Percentiles rank a stretch among this genome's conserved stretches.
Conservation (phyloP, 2,329 filamentous ascomycete genomes). For the Exserohilum turcica region DNA sequence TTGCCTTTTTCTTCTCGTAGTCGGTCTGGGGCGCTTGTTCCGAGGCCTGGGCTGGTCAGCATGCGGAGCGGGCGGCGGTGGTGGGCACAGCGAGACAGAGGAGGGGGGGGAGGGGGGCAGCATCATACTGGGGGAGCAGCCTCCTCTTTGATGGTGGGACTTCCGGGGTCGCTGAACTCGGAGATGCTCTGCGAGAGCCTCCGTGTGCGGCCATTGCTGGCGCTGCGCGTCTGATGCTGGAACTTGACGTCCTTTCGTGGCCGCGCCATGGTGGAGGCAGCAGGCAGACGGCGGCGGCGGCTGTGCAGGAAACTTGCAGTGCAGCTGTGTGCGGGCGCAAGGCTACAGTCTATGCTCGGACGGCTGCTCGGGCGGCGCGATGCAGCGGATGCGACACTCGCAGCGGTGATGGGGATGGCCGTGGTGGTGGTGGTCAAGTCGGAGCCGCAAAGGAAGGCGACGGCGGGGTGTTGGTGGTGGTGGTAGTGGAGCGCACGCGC, state of each 20-base stretch:
- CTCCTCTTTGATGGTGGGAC: constrained; percentile 54
- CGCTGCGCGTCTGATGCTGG: constrained; percentile 53
- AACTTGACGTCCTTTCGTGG: constrained; percentile 66
- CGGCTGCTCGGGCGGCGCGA: too few relatives aligned
- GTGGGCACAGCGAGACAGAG: not conserved
- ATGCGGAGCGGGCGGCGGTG: not conserved
- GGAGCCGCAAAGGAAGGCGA: not conserved
- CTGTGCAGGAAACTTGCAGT: constrained; percentile 2
- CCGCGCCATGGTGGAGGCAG: constrained; percentile 34
- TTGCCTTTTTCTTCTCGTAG: constrained; percentile 98
- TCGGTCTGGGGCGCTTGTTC: constrained; percentile 62
- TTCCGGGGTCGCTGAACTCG: constrained; percentile 65
- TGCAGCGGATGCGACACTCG: too few relatives aligned
- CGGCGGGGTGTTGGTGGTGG: constrained; percentile 2
- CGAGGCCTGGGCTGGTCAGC: constrained; percentile 40
- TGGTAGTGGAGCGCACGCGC: not conserved
- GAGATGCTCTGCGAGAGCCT: constrained; percentile 73
- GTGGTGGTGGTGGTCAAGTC: not conserved
- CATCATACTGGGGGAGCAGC: constrained; percentile 19
- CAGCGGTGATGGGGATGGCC: not conserved
- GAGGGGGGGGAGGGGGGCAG: too few relatives aligned
- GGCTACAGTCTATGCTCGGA: too few relatives aligned
- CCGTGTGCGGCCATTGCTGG: constrained; percentile 58
- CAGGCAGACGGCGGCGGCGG: constrained; percentile 7
- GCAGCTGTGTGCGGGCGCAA: not conserved